Evolutionary conservation across 768 basidiomycete genomes (phyloP), one percentile per base, ranked within the genome.

Genomic region (Phanerochaete carnosa): DNA sequence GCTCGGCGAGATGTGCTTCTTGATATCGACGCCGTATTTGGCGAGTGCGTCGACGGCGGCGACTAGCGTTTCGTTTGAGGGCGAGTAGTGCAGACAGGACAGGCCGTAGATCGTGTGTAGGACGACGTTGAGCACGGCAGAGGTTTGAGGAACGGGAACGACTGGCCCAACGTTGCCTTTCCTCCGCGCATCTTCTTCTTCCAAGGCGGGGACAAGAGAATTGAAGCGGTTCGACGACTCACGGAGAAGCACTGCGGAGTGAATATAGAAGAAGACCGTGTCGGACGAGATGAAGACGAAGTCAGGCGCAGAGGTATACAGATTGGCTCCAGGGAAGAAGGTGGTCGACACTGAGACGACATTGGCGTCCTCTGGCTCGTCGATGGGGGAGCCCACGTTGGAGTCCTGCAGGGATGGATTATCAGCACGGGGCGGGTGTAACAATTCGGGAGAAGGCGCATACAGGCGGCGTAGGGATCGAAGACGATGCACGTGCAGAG

Each of bases 191-290:
- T n/a, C 32, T 26, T 58, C 32, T 73, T 71, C 5, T 75, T 64
- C 30, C 77, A 70, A 29, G 76, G 63, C 1, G 4, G 87, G 81
- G 22, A 94, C 73, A 45, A 85, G 79, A 3, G 79, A 75, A 49
- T 81, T 79, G 73, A 93, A 92, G 13, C 72, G 74, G 63, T 92
- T 94, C 32, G 76, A 73, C 13, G 92, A 94, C 12, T 77, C 79
- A 2, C 73, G 68, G 33, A 88, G 77, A 45, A 94, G 75, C 55
- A 83, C 66, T 45, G 83, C 75, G 0, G 79, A 75, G 70, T 93
- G 90, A 6, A 87, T 87, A 68, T 93, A 93, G 79, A 94, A 94
- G 73, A 92, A 91, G 43, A 94, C 90, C 19, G 82, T 80, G 68
- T 94, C 92, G 29, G 84, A 79, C 2, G 90, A 86, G 57, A 92